Base-by-base conservation (phyloP, 2,329 filamentous ascomycete species). In the Calonectria crousiana region DNA sequence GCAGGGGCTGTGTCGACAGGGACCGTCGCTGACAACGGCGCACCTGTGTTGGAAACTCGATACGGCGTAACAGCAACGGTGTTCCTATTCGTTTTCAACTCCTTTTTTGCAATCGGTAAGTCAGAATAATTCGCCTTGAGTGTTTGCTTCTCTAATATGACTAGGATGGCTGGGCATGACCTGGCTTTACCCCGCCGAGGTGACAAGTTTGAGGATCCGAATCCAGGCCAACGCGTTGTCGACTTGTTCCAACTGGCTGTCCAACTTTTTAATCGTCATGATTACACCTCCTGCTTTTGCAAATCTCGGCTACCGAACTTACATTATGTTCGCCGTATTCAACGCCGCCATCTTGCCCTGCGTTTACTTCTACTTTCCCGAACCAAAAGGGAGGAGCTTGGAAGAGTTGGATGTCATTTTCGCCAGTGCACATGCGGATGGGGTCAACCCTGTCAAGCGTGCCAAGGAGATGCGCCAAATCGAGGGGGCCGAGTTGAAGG, bases 391-490 rank as follows among this genome's bases (percentile, higher is more conserved):
- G 41, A 62, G 56, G 41, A 62, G 56, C 18, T 26, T 62, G 14
- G 56, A 62, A n/a, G 56, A 62, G 9, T 41, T 62, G 56, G 56
- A 62, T 30, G 56, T 62, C 56, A 62, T 62, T 9, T 62, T 62
- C 14, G 56, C 56, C 6, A 62, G 56, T 20, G 56, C 56, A 1
- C 56, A 62, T 30, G 56, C 36, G 4, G 56, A 41, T 23, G 32
- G 32, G 10, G 36, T 62, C n/a, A 62, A 62, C 16, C 56, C 56
- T 10, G 56, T 62, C 38, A 62, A 62, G 34, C 56, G 56, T 20
- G 56, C 56, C 9, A 34, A 34, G 0, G 56, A 62, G 36, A 62
- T 62, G 56, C 56, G 56, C 0, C 56, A 62, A 13, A 62, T 62
- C 14, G 56, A 62, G 9, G 56, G 56, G 4, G 8, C 56, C 23